These are phyloP conservation scores for Elasticomyces elasticus DNA, from an alignment of 495 filamentous ascomycete species.

Conservation along the genomic window DNA sequence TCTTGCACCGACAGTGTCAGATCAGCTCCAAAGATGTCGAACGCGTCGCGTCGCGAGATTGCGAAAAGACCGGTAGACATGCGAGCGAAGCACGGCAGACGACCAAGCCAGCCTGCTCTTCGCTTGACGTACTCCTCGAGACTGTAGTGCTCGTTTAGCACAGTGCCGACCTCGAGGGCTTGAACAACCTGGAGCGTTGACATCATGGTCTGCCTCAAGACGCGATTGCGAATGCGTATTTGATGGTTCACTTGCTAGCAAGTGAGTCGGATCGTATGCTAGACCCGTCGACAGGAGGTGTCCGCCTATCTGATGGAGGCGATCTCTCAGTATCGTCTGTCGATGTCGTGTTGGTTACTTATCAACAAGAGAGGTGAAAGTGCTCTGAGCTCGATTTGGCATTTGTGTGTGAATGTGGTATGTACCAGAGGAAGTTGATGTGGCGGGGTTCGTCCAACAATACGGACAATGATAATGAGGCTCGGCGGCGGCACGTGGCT, in stretches of 20 bases:
- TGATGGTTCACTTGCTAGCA: neutral
- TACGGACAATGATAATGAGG: too few relatives aligned
- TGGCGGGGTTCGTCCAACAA: too few relatives aligned
- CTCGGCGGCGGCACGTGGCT: too few relatives aligned
- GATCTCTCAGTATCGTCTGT: too few relatives aligned
- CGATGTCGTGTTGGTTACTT: too few relatives aligned
- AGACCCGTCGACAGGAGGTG: neutral
- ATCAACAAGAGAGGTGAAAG: neutral
- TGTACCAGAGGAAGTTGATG: too few relatives aligned
- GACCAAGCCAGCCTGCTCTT: slow-evolving; percentile 8
- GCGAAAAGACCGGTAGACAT: slow-evolving; percentile 3
- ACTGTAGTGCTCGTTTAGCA: slow-evolving; percentile 17
- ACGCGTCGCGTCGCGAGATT: slow-evolving; percentile 10
- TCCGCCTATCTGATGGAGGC: neutral
- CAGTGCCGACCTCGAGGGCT: neutral
- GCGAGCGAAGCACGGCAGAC: neutral
- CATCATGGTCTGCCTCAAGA: neutral
- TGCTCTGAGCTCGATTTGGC: too few relatives aligned
- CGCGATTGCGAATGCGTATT: neutral
- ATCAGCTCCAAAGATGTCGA: slow-evolving; percentile 1
- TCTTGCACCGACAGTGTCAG: slow-evolving; percentile 9
- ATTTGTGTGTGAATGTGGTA: too few relatives aligned
- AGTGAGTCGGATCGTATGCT: neutral
- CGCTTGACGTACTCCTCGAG: slow-evolving; percentile 10
- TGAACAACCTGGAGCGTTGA: neutral